phyloP scores from a whole-genome alignment of 1,139 yeast genomes.

The Yamadazyma dendronema region DNA sequence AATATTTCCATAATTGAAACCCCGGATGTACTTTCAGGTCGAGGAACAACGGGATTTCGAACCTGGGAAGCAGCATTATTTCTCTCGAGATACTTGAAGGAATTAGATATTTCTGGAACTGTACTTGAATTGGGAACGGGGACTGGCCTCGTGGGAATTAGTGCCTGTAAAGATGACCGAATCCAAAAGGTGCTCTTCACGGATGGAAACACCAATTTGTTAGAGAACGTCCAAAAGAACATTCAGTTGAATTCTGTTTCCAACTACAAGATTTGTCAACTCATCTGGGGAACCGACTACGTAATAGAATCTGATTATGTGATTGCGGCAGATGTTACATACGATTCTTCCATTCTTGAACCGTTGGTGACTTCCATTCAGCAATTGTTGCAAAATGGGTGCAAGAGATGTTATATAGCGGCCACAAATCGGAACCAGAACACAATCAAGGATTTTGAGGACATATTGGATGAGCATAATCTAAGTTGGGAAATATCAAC shows the following conservation, averaged over 20 bases:
- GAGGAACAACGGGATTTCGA: slow-evolving; percentile 82
- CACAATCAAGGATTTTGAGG: slow-evolving; percentile 58
- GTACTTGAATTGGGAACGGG: slow-evolving; percentile 85
- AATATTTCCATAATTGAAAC: slow-evolving; percentile 53
- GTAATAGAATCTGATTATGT: slow-evolving; percentile 40
- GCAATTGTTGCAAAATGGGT: slow-evolving; percentile 33
- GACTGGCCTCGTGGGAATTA: slow-evolving; percentile 78
- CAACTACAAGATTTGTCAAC: slow-evolving; percentile 24
- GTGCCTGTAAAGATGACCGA: slow-evolving; percentile 33
- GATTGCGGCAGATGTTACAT: slow-evolving; percentile 85
- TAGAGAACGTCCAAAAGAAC: slow-evolving; percentile 50
- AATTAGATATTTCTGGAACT: slow-evolving; percentile 26
- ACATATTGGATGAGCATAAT: slow-evolving; percentile 24
- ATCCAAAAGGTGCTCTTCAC: slow-evolving; percentile 51
- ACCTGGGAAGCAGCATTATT: slow-evolving; percentile 96
- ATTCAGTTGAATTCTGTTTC: slow-evolving; percentile 40
- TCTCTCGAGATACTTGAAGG: slow-evolving; percentile 41
- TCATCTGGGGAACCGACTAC: slow-evolving; percentile 58
- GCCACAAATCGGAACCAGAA: slow-evolving; percentile 70
- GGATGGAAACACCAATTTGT: slow-evolving; percentile 72
- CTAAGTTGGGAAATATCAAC: slow-evolving; percentile 27
- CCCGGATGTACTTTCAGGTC: slow-evolving; percentile 64
- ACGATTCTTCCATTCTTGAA: slow-evolving; percentile 64
- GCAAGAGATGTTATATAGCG: slow-evolving; percentile 49
- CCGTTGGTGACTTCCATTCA: slow-evolving; percentile 50